Evolutionary conservation across 139 green algal genomes (phyloP), one percentile per base, ranked within the genome.

Genomic region (Nannochloris sp.): DNA sequence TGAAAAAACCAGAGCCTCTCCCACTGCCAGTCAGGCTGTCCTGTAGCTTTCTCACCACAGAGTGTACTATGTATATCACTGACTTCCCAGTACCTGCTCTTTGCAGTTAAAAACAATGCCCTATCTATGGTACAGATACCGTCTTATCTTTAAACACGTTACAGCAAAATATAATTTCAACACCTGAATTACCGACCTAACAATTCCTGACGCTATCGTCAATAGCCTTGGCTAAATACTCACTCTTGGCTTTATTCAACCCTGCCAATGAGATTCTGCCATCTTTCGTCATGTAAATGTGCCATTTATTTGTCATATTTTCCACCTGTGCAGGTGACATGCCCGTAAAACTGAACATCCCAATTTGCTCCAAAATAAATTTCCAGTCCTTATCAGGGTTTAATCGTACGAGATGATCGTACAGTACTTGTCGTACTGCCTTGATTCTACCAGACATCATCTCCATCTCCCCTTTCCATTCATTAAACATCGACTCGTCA

Each of bases 341-440:
- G 24, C 94, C 94, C 0, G 93, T 97, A 83, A 89, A 98, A 53
- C 74, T 90, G 73, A 97, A 98, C 92, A 97, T 98, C 54, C 93
- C 91, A 54, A 97, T 96, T 81, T 97, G 92, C 25, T 75, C 73
- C 10, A 79, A 85, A 46, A 99, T 79, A 75, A 95, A 96, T 7
- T 51, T 83, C 92, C 92, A 99, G 78, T 97, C 83, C 74, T 87
- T 90, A 42, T 87, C 75, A 2, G 77, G 79, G 31, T 76, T 84
- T 46, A 85, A 58, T 55, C 73, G 73, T 33, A 81, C 71, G 51
- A 99, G 73, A 3, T 87, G 44, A 10, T 85, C 71, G 19, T 81
- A 69, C 47, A 99, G 82, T 61, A 86, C 75, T 60, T 81, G 53
- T 10, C 94, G 80, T 67, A 99, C 90, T 65, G 75, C 71, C 46